These are phyloP conservation scores for Pseudovirgaria hyperparasitica DNA, from an alignment of 2,329 filamentous ascomycete species.

Conservation along the genomic window DNA sequence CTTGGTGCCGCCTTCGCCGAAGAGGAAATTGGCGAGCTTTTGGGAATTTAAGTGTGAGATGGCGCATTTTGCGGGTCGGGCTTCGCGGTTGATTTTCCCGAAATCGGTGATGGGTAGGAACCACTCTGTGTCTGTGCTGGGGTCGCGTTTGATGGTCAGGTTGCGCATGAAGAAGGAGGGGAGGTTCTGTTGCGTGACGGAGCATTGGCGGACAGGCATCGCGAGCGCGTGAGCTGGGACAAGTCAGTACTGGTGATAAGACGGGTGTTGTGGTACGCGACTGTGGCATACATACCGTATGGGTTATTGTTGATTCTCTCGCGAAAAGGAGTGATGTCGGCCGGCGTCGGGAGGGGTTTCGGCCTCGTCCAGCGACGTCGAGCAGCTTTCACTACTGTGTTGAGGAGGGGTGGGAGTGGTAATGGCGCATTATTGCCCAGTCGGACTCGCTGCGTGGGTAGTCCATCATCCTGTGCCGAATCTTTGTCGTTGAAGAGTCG, in stretches of 20 bases:
- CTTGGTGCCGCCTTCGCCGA: too few species aligned
- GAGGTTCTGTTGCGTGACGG: conserved; percentile 34
- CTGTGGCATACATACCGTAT: conserved; percentile 40
- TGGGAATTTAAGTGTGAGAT: too few species aligned
- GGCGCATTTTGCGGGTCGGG: too few species aligned
- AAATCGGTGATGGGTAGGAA: conserved; percentile 35
- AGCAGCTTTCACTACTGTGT: conserved; percentile 26
- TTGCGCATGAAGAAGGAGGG: conserved; percentile 52
- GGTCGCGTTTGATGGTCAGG: conserved; percentile 45
- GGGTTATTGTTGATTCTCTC: conserved; percentile 47
- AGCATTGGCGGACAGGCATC: conserved; percentile 45
- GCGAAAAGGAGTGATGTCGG: conserved; percentile 39
- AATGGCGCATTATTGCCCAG: conserved; percentile 23
- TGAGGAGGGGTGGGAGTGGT: conserved; percentile 36
- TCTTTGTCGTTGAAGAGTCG: conserved; percentile 11
- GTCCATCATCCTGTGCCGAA: conserved; percentile 14
- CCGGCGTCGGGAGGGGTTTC: conserved; percentile 27
- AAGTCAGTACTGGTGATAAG: conserved; percentile 1
- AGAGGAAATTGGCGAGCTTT: too few species aligned
- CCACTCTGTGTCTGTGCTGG: conserved; percentile 41
- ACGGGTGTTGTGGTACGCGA: neutral
- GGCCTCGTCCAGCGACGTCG: conserved; percentile 25
- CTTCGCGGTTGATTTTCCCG: neutral
- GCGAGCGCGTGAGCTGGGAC: conserved; percentile 47
- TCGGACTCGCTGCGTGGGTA: conserved; percentile 19